A percentile compares a stretch with the other conserved stretches of the same genome.
Evolutionary conservation across 306 rosid genomes (phyloP).

Genomic region (Argentina anserina): DNA sequence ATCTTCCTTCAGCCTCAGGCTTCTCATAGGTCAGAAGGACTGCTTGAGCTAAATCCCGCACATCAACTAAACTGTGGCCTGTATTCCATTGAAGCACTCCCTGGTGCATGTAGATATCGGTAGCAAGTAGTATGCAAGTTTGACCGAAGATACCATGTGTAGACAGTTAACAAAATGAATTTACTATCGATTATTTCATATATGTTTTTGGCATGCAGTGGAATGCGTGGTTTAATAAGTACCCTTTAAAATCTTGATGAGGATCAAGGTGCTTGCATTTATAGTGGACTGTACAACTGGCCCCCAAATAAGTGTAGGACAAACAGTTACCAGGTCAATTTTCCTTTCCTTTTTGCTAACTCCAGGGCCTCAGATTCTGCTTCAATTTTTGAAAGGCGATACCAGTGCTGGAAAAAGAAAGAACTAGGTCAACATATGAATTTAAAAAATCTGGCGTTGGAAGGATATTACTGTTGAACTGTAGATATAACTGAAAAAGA

Average conservation of each 20-base stretch:
- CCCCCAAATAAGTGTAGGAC: slow-evolving; percentile 43
- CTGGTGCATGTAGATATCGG: slow-evolving; percentile 28
- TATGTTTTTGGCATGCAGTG: background rate
- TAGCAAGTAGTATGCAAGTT: background rate
- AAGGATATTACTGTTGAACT: too few species aligned
- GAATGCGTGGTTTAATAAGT: background rate
- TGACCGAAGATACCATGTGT: too few species aligned
- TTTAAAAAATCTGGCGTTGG: too few species aligned
- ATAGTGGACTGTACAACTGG: slow-evolving; percentile 49
- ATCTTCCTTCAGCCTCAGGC: slow-evolving; percentile 68
- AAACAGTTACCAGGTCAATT: slow-evolving; percentile 43
- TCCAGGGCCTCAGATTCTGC: slow-evolving; percentile 57
- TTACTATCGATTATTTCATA: too few species aligned
- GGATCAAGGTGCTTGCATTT: slow-evolving; percentile 40
- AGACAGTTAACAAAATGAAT: too few species aligned
- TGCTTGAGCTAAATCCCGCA: slow-evolving; percentile 59
- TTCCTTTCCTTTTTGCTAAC: slow-evolving; percentile 46
- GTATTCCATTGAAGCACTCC: slow-evolving; percentile 47
- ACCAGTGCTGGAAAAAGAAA: slow-evolving; percentile 50
- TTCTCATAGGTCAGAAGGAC: slow-evolving; percentile 59
- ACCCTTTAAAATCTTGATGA: slow-evolving; percentile 43
- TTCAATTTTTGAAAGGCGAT: slow-evolving; percentile 52
- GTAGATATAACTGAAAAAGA: background rate
- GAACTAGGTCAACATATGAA: background rate
- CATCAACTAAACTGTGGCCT: slow-evolving; percentile 45